These are phyloP conservation scores for Potentilla sterilis DNA, from an alignment of 306 rosid species.

Conservation along the genomic window DNA sequence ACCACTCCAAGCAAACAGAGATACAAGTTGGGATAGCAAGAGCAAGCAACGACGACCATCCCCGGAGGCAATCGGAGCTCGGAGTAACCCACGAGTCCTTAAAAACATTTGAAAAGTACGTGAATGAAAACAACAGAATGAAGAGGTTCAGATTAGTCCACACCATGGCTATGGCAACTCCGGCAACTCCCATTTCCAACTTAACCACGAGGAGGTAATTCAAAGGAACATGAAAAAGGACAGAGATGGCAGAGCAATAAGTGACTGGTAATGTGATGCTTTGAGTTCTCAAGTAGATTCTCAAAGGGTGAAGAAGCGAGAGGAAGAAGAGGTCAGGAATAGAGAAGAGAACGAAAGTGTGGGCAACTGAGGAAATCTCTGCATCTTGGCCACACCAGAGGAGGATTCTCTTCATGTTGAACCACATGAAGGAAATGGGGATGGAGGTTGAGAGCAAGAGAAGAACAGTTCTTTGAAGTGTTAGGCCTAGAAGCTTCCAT, in stretches of 20 bases:
- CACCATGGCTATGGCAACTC: constrained; percentile 87
- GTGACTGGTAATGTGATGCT: constrained; percentile 72
- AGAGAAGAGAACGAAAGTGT: constrained; percentile 70
- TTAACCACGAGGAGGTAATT: constrained; percentile 67
- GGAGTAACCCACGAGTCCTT: constrained; percentile 89
- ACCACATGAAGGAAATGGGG: constrained; percentile 83
- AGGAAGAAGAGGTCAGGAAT: constrained; percentile 86
- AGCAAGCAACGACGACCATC: constrained; percentile 72
- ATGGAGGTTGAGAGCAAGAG: constrained; percentile 67
- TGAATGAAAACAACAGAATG: constrained; percentile 51
- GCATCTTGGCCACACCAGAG: constrained; percentile 80
- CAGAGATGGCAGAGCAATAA: constrained; percentile 74
- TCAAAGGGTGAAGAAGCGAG: constrained; percentile 81
- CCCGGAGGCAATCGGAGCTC: constrained; percentile 60
- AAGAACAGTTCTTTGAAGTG: constrained; percentile 81
- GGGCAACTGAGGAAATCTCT: constrained; percentile 69
- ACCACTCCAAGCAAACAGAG: constrained; percentile 96
- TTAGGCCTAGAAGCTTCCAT: constrained; percentile 66
- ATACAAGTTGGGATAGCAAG: constrained; percentile 81
- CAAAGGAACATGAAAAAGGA: constrained; percentile 74
- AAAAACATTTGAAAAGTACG: constrained; percentile 67
- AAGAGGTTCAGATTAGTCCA: constrained; percentile 68
- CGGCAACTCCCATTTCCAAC: constrained; percentile 70
- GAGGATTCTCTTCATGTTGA: constrained; percentile 73
- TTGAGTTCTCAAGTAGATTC: constrained; percentile 80